phyloP scores from a whole-genome alignment of 805 yeast genomes.

The Cephaloascus fragrans region DNA sequence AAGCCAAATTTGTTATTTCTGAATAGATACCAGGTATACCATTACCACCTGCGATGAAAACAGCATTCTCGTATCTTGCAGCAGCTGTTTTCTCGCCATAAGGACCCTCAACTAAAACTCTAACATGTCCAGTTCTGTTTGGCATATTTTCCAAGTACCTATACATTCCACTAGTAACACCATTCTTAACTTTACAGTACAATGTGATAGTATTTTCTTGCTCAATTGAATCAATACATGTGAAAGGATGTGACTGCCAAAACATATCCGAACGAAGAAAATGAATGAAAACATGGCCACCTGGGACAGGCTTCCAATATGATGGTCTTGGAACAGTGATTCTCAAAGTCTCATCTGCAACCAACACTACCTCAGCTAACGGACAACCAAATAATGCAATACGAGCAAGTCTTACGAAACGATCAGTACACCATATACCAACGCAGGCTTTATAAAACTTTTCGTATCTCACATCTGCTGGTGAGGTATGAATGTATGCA shows the following conservation, averaged over 20 bases:
- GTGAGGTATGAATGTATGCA: slow-evolving; percentile 19
- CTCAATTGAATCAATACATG: slow-evolving; percentile 6
- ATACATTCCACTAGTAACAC: background rate
- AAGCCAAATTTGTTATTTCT: slow-evolving; percentile 10
- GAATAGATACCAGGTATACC: slow-evolving; percentile 53
- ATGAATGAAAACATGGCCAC: slow-evolving; percentile 26
- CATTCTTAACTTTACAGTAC: background rate
- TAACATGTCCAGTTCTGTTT: slow-evolving; percentile 5
- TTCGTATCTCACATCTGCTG: slow-evolving; percentile 10
- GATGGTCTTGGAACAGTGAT: slow-evolving; percentile 38
- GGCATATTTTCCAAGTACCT: background rate
- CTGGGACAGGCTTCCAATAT: slow-evolving; percentile 31
- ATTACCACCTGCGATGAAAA: slow-evolving; percentile 64
- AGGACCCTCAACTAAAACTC: slow-evolving; percentile 53
- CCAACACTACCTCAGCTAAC: slow-evolving; percentile 23
- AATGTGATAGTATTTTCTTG: background rate
- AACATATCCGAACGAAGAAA: slow-evolving; percentile 26
- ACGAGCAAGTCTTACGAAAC: slow-evolving; percentile 22
- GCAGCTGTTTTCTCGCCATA: slow-evolving; percentile 49
- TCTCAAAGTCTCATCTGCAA: slow-evolving; percentile 37
- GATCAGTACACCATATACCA: slow-evolving; percentile 23
- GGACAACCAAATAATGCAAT: slow-evolving; percentile 24
- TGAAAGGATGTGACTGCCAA: slow-evolving; percentile 39
- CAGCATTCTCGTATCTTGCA: slow-evolving; percentile 39
- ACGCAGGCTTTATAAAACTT: slow-evolving; percentile 12